Evolutionary conservation across 305 asterid species (phyloP).

Genomic region (Solanum aculeatissimum): DNA sequence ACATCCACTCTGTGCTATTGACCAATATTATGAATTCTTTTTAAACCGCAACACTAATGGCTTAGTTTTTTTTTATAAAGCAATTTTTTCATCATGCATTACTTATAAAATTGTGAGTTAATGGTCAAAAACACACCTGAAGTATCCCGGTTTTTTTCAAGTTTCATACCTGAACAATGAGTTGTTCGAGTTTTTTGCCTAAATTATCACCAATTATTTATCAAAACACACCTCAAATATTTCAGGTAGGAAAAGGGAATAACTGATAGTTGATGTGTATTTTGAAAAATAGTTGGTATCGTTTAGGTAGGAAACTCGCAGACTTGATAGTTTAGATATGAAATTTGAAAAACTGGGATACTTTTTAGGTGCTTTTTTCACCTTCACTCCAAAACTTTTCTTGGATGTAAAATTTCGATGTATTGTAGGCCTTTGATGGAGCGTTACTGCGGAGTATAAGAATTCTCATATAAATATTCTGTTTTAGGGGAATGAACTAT

Average conservation of each 20-base stretch:
- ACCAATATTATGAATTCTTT: neutral
- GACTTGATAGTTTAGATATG: neutral
- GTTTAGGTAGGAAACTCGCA: neutral
- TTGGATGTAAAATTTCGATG: neutral
- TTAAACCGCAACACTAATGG: neutral
- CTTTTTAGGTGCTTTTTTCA: neutral
- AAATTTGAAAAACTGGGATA: neutral
- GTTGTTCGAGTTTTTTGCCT: too few relatives aligned
- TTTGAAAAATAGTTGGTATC: neutral
- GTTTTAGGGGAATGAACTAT: conserved; percentile 58
- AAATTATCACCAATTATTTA: too few relatives aligned
- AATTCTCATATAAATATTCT: neutral
- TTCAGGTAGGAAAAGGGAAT: neutral
- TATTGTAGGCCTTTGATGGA: neutral
- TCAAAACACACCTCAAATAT: too few relatives aligned
- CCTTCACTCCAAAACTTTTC: neutral
- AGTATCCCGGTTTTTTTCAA: neutral
- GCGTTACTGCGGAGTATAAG: neutral
- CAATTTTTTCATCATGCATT: neutral
- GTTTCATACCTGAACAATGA: too few relatives aligned
- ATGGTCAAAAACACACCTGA: neutral
- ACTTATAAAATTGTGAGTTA: neutral
- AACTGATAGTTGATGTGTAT: neutral
- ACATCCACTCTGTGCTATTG: neutral
- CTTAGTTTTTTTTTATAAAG: neutral